phyloP scores from a whole-genome alignment of 805 yeast species.

The Jamesozyma gamospora region DNA sequence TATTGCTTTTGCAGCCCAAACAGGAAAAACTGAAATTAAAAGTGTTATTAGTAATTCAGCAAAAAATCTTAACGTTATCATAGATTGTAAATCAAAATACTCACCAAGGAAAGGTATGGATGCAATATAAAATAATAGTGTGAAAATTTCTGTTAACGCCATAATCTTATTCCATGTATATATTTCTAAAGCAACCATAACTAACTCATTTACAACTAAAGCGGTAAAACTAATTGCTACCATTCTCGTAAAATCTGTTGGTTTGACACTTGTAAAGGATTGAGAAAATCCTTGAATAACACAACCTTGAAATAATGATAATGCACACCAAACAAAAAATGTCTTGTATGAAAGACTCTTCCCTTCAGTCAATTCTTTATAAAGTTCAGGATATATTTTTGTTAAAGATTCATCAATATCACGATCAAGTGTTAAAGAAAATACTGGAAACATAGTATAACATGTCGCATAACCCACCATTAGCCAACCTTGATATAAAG shows the following conservation, averaged over 20 bases:
- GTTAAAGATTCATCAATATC: slow-evolving; percentile 88
- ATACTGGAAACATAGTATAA: slow-evolving; percentile 97
- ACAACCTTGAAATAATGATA: slow-evolving; percentile 85
- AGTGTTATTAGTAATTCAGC: slow-evolving; percentile 65
- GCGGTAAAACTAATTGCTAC: slow-evolving; percentile 83
- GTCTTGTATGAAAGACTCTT: slow-evolving; percentile 76
- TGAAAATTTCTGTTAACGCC: slow-evolving; percentile 62
- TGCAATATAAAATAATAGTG: slow-evolving; percentile 54
- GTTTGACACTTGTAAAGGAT: slow-evolving; percentile 51
- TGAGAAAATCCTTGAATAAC: slow-evolving; percentile 80
- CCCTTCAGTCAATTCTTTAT: slow-evolving; percentile 85
- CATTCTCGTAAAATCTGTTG: slow-evolving; percentile 51
- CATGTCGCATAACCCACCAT: slow-evolving; percentile 98
- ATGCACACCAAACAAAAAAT: slow-evolving; percentile 82
- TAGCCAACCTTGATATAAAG: slow-evolving; percentile 89
- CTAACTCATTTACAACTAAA: slow-evolving; percentile 71
- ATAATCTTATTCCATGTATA: slow-evolving; percentile 83
- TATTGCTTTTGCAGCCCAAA: slow-evolving; percentile 73
- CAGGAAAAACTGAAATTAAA: slow-evolving; percentile 69
- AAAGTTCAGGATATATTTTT: slow-evolving; percentile 84
- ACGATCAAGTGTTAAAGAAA: slow-evolving; percentile 79
- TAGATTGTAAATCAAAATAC: slow-evolving; percentile 68
- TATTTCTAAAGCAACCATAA: slow-evolving; percentile 88
- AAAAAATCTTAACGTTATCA: slow-evolving; percentile 45
- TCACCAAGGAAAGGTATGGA: slow-evolving; percentile 79